These are phyloP conservation scores for Calocybe indica DNA, from an alignment of 768 basidiomycete genomes.

Conservation along the genomic window DNA sequence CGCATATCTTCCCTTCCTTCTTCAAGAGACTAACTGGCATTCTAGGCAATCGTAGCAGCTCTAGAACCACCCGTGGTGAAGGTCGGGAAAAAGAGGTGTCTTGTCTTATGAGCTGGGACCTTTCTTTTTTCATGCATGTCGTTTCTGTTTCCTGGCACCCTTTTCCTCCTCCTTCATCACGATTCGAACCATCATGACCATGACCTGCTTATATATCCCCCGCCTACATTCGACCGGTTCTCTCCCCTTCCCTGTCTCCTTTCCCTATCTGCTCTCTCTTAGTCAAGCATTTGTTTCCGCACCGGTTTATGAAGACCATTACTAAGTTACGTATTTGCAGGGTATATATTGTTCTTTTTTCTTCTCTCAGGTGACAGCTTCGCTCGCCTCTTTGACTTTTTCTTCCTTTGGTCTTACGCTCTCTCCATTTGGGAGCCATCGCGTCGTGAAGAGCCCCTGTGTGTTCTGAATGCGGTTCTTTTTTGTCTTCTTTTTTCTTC, in stretches of 20 bases:
- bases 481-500: too few species aligned
- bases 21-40: conserved; percentile 5
- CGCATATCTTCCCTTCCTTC: conserved; percentile 5
- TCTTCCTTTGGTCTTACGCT: too few species aligned
- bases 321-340: conserved; percentile 14
- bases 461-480: too few species aligned
- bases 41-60: conserved; percentile 94
- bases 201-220: conserved; percentile 42
- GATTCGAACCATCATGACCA: conserved; percentile 7
- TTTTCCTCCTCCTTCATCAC: background rate
- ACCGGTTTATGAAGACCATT: conserved; percentile 7
- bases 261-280: conserved; percentile 32
- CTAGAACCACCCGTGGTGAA: conserved; percentile 94
- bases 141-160: conserved; percentile 27
- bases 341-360: conserved; percentile 6
- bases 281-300: conserved; percentile 29
- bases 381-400: too few species aligned
- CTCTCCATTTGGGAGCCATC: too few species aligned
- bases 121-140: conserved; percentile 16
- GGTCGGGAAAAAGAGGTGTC: conserved; percentile 71
- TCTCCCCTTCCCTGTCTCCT: conserved; percentile 10
- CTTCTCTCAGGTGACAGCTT: too few species aligned
- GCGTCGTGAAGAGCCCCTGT: too few species aligned
- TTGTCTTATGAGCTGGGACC: conserved; percentile 60
- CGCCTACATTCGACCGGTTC: conserved; percentile 7